A percentile compares a stretch with the other conserved stretches of the same genome.
Evolutionary conservation across 2,329 filamentous ascomycete species (phyloP).

Genomic region (Sordariomycetes sp.): DNA sequence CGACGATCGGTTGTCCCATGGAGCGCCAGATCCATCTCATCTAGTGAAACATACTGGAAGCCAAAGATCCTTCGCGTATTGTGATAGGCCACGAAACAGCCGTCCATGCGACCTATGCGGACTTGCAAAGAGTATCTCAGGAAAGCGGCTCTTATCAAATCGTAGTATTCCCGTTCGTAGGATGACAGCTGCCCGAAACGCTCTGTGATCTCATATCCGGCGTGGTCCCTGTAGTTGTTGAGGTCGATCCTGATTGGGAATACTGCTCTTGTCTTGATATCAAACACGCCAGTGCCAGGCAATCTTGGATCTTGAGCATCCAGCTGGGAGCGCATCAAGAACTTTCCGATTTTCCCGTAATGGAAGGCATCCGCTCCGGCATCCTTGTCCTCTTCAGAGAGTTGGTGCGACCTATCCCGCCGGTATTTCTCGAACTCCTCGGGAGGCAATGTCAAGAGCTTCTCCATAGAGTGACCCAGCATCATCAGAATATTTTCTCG

Average conservation of each 20-base stretch:
- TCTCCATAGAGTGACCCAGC: slow-evolving; percentile 94
- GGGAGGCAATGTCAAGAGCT: slow-evolving; percentile 75
- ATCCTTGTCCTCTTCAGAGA: slow-evolving; percentile 63
- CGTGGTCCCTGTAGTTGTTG: slow-evolving; percentile 58
- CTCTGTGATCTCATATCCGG: slow-evolving; percentile 77
- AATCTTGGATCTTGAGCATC: slow-evolving; percentile 82
- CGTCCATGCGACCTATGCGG: slow-evolving; percentile 96
- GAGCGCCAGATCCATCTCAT: slow-evolving; percentile 84
- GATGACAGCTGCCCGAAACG: slow-evolving; percentile 77
- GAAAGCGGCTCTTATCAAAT: slow-evolving; percentile 92
- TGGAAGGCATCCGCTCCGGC: slow-evolving; percentile 75
- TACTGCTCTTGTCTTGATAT: slow-evolving; percentile 90
- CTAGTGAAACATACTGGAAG: slow-evolving; percentile 84
- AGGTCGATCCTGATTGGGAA: slow-evolving; percentile 87
- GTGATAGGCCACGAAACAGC: slow-evolving; percentile 94
- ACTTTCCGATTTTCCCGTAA: slow-evolving; percentile 77
- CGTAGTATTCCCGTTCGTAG: slow-evolving; percentile 90
- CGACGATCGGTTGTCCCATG: slow-evolving; percentile 62
- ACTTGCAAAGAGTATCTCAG: slow-evolving; percentile 96
- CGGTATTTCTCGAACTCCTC: slow-evolving; percentile 82
- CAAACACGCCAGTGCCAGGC: slow-evolving; percentile 88
- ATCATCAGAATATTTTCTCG: slow-evolving; percentile 78
- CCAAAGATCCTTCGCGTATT: slow-evolving; percentile 94
- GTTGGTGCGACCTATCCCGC: slow-evolving; percentile 54
- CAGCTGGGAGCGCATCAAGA: slow-evolving; percentile 90